A percentile compares a stretch with the other conserved stretches of the same genome.
Conservation (phyloP, 2,329 filamentous ascomycete genomes). For the Cladosporium sp. region DNA sequence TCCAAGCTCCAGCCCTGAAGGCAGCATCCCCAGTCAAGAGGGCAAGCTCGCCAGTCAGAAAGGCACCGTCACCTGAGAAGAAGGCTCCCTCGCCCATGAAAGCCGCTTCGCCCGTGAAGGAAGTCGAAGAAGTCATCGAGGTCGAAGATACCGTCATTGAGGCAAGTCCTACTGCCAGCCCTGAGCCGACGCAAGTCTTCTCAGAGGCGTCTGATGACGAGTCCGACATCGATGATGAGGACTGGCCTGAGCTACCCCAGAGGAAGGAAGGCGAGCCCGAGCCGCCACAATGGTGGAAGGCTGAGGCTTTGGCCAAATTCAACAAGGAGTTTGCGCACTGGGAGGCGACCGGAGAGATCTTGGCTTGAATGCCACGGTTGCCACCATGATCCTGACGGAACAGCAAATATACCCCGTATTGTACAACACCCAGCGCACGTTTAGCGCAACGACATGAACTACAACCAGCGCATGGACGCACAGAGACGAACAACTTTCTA, state of each 20-base stretch:
- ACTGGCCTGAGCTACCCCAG: constrained; percentile 11
- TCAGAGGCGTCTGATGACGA: neutral
- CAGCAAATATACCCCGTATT: neutral
- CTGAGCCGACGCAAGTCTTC: constrained; percentile 8
- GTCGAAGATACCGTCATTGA: neutral
- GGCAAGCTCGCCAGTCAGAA: neutral
- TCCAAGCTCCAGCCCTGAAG: neutral
- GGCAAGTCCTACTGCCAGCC: neutral
- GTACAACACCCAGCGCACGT: too few relatives aligned
- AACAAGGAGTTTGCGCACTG: constrained; percentile 8
- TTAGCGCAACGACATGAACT: too few relatives aligned
- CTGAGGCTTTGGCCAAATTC: neutral
- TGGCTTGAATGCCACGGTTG: neutral
- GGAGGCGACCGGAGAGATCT: constrained; percentile 3
- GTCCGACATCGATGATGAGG: constrained; percentile 4
- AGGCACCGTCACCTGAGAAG: constrained; percentile 5
- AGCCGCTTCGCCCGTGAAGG: neutral
- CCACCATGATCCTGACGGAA: neutral
- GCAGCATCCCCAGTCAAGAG: constrained; percentile 1
- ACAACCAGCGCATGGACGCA: too few relatives aligned
- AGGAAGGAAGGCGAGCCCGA: constrained; percentile 8
- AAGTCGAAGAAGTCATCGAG: constrained; percentile 1
- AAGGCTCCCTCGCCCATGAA: neutral
- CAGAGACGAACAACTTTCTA: too few relatives aligned
- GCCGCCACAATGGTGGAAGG: constrained; percentile 9